Evolutionary conservation across 2,329 filamentous ascomycete genomes (phyloP).

Genomic region (Fusarium sp.): DNA sequence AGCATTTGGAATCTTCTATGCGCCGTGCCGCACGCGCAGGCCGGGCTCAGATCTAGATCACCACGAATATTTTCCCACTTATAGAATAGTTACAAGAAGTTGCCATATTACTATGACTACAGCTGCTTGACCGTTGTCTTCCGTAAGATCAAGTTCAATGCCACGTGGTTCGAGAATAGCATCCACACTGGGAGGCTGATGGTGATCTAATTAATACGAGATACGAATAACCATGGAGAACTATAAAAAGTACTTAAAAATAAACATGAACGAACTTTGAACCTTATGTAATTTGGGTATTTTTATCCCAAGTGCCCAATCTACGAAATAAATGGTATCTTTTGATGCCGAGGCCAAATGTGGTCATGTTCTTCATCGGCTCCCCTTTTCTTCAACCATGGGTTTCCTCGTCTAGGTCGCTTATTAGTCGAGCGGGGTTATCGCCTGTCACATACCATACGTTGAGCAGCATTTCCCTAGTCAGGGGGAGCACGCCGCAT

Average conservation of each 20-base stretch:
- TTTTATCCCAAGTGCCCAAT: neutral
- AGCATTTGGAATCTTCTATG: neutral
- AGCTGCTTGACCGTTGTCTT: neutral
- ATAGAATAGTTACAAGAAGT: neutral
- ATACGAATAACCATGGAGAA: neutral
- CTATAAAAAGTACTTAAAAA: neutral
- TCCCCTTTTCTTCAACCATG: neutral
- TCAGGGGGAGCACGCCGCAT: neutral
- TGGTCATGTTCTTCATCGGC: neutral
- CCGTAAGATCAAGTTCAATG: neutral
- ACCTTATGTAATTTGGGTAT: neutral
- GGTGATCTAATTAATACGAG: neutral
- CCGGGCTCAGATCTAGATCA: neutral
- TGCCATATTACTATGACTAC: neutral
- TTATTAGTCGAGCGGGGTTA: constrained; percentile 1
- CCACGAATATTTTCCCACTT: neutral
- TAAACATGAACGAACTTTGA: neutral
- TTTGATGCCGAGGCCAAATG: neutral
- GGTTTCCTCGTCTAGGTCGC: neutral
- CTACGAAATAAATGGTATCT: neutral
- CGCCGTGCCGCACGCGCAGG: neutral
- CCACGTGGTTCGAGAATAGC: neutral
- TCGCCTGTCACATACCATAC: constrained; percentile 21
- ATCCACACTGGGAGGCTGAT: neutral
- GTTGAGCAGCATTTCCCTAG: neutral